Evolutionary conservation across 225 moss, liverwort and hornwort species (phyloP).

Genomic region (Straminergon stramineum): DNA sequence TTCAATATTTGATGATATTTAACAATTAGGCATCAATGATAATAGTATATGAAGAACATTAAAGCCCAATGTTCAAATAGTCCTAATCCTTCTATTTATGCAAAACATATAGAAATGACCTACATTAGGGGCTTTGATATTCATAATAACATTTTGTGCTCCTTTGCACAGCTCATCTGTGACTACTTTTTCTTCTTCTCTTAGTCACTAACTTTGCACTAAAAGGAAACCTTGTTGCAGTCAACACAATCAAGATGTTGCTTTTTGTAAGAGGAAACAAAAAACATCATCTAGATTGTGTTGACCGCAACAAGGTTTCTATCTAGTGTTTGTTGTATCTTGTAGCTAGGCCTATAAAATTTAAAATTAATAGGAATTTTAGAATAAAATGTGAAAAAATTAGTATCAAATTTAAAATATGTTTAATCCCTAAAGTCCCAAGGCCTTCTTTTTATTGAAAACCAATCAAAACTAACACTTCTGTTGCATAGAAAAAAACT

Average conservation of each 20-base stretch:
- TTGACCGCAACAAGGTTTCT: no score
- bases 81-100: neutral
- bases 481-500: neutral
- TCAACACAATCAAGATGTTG: no score
- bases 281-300: no score
- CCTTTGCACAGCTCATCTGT: neutral
- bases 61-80: neutral
- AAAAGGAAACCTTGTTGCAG: no score
- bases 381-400: neutral
- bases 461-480: neutral
- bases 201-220: rapidly evolving
- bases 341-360: neutral
- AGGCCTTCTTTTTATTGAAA: neutral
- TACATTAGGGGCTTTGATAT: neutral
- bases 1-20: no score
- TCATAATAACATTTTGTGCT: neutral
- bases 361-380: neutral
- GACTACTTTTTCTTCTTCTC: neutral
- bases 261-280: no score
- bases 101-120: neutral
- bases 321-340: neutral
- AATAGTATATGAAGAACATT: neutral
- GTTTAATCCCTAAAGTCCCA: neutral
- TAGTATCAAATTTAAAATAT: neutral
- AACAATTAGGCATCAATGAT: neutral